Percentiles rank a stretch among this genome's conserved stretches.
Conservation (phyloP, 2,329 filamentous ascomycete species). For the Trichoderma atrobrunneum region DNA sequence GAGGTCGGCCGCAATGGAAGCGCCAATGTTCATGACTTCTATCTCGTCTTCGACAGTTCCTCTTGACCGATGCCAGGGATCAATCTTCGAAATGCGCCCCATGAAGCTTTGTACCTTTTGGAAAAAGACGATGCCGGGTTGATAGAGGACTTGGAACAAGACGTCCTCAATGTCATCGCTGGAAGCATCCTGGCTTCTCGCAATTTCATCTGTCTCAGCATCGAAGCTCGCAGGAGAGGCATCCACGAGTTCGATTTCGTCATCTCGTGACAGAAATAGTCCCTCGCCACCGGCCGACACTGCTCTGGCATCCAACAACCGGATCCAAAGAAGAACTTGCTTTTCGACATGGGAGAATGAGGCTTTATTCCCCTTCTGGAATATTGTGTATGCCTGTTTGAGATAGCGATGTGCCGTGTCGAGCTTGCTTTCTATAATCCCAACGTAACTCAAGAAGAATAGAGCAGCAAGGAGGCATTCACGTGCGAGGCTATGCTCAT, state of each 20-base stretch:
- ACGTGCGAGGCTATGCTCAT: slow-evolving; percentile 31
- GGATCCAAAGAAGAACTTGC: slow-evolving; percentile 53
- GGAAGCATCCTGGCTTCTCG: slow-evolving; percentile 24
- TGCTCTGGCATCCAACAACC: slow-evolving; percentile 53
- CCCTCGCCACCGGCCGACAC: slow-evolving; percentile 57
- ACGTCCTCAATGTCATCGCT: slow-evolving; percentile 47
- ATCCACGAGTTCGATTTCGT: slow-evolving; percentile 45
- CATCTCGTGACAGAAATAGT: slow-evolving; percentile 47
- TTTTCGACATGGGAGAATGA: slow-evolving; percentile 42
- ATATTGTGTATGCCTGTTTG: slow-evolving; percentile 47
- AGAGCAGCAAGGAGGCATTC: slow-evolving; percentile 48
- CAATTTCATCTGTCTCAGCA: slow-evolving; percentile 26
- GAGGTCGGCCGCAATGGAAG: slow-evolving; percentile 49
- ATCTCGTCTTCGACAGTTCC: slow-evolving; percentile 58
- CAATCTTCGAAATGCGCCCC: slow-evolving; percentile 54
- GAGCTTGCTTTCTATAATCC: slow-evolving; percentile 44
- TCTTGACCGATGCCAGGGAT: slow-evolving; percentile 54
- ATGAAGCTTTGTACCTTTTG: slow-evolving; percentile 58
- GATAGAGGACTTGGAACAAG: slow-evolving; percentile 53
- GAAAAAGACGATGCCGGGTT: slow-evolving; percentile 56
- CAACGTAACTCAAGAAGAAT: slow-evolving; percentile 55
- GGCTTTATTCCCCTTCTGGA: slow-evolving; percentile 40
- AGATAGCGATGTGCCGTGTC: slow-evolving; percentile 48
- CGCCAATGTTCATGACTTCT: slow-evolving; percentile 54
- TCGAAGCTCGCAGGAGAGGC: slow-evolving; percentile 41